phyloP scores from a whole-genome alignment of 2,329 filamentous ascomycete genomes.

The Mycosphaerella sp. region DNA sequence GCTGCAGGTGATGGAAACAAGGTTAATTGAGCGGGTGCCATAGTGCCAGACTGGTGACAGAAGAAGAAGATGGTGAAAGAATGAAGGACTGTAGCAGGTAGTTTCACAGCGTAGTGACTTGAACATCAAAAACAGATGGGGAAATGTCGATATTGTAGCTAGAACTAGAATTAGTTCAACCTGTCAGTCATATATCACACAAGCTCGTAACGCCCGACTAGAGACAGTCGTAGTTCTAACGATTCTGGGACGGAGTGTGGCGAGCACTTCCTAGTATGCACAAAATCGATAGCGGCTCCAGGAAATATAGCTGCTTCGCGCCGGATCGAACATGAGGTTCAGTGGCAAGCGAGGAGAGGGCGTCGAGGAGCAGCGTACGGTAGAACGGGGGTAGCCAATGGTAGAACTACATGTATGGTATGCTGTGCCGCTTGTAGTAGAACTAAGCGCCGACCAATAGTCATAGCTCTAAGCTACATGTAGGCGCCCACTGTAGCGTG shows the following conservation, averaged over 20 bases:
- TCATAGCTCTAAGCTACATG: too few relatives aligned
- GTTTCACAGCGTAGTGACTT: conserved; percentile 11
- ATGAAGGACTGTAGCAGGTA: not conserved
- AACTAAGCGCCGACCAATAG: conserved; percentile 24
- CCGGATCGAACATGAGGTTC: conserved; percentile 2
- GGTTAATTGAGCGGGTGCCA: conserved; percentile 20
- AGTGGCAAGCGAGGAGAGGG: conserved; percentile 12
- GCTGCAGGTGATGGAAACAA: conserved; percentile 19
- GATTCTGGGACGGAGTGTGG: conserved; percentile 2
- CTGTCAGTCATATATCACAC: conserved; percentile 16
- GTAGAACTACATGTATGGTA: too few relatives aligned
- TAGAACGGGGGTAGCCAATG: too few relatives aligned
- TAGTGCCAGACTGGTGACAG: conserved; percentile 17
- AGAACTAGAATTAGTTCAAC: too few relatives aligned
- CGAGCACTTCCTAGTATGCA: conserved; percentile 2
- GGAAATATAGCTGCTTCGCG: conserved; percentile 4
- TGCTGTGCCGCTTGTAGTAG: conserved; percentile 23
- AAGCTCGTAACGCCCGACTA: conserved; percentile 7
- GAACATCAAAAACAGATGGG: conserved; percentile 2
- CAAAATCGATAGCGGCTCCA: conserved; percentile 21
- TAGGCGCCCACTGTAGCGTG: conserved; percentile 16
- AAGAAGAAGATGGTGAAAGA: not conserved
- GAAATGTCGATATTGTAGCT: conserved; percentile 7
- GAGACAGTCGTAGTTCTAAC: conserved; percentile 1
- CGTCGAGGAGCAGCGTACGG: conserved; percentile 18